Evolutionary conservation across 495 filamentous ascomycete genomes (phyloP), one percentile per base, ranked within the genome.

Genomic region (Aspergillus carlsbadensis): DNA sequence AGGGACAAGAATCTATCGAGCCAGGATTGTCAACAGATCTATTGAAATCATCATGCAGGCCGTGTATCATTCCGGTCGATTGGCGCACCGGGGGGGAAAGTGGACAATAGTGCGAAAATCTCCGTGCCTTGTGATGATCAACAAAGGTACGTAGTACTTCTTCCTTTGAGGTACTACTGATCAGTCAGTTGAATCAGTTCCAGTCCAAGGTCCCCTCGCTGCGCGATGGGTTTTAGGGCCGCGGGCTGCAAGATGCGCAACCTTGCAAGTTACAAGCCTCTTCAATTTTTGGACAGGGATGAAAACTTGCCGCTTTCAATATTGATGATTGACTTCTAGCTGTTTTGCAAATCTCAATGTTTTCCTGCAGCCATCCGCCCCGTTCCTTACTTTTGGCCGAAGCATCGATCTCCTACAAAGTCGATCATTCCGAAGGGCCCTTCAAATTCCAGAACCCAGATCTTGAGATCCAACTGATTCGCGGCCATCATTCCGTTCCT

Each of bases 361-460:
- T 47, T 45, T 35, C 36, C 60, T 59, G 61, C 61, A 63, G 17
- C 57, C 49, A 60, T 54, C 61, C 57, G 53, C 54, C 35, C 35
- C 40, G 46, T 34, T 49, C 36, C 36, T 44, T 22, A 24, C 36
- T 55, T 52, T 34, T 42, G 34, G 18, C 36, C 33, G 26, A 43
- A 43, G 29, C 26, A 39, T 59, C 22, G 52, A 63, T 58, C 53
- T 34, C 37, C 50, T 14, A 44, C 41, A 29, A 26, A 56, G 40
- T 56, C 58, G 52, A 58, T 58, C 55, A 40, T 37, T 45, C 20
- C 44, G 22, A 41, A 52, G 51, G 11, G 35, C 42, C n/a, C n/a
- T 45, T 39, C 13, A 20, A 14, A 50, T 39, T 50, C 47, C 33
- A 50, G 34, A 20, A 10, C n/a, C n/a, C n/a, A n/a, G 13, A 15